Evolutionary conservation across 768 basidiomycete species (phyloP), one percentile per base, ranked within the genome.

Genomic region (Hygrocybe coccinea): DNA sequence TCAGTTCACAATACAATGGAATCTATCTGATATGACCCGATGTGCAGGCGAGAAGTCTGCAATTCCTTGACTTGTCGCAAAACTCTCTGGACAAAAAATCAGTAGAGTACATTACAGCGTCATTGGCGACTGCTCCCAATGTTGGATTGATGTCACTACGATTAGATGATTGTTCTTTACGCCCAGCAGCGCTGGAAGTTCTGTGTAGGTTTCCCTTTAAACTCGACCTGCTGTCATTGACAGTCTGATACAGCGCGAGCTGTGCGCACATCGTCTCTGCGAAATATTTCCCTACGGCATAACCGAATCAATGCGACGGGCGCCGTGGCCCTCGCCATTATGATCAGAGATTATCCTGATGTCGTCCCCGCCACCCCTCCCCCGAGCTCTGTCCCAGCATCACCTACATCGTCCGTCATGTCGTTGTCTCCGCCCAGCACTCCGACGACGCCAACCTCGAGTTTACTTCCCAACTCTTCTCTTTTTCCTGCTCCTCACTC

Each of bases 311-410:
- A 79, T 34, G 79, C 85, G 0, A 81, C 88, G 0, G 93, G 94
- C 34, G 93, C 89, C 7, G 92, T 98, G 5, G 89, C 93, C 0
- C 77, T 98, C 11, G 94, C 95, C 0, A 79, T 97, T 50, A 95
- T 99, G 91, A 94, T 97, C 59, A 83, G 90, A 50, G 95, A 99
- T 69, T 98, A 97, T 65, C 91, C 92, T 3, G 92, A 97, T 60
- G 78, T 86, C 41, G 80, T 85, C 7, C 74, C 78, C 25, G 65
- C 64, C 21, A 49, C 55, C 17, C 50, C 70, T 29, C 67, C 75
- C 1, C 65, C 75, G 2, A 58, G 66, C 1, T 75, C 74, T 14
- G 50, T 64, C 7, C 56, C 75, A n/a, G 69, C 73, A 1, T 75
- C 75, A 7, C 76, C 77, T 0, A 66, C 65, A 6, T 65, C 73